Conservation (phyloP, 2,329 filamentous ascomycete species). For the Epichloe glyceriae region DNA sequence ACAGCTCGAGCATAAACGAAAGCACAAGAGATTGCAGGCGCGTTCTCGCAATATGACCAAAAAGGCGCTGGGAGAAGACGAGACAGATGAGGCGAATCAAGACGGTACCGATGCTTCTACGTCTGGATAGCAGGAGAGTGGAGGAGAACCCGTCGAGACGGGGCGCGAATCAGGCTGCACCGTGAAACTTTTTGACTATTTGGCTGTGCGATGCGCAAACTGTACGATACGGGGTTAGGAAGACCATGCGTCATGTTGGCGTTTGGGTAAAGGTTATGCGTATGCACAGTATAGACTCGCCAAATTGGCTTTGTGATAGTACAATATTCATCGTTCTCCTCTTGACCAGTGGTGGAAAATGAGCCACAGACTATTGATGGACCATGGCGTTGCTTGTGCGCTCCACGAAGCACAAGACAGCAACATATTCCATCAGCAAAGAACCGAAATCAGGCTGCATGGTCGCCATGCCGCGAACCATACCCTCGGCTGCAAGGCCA, state of each 20-base stretch:
- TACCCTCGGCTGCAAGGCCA: too few species aligned
- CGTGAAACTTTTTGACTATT: neutral
- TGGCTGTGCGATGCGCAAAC: neutral
- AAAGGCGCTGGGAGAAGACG: conserved; percentile 7
- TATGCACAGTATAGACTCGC: neutral
- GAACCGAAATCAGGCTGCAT: too few species aligned
- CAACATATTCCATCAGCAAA: too few species aligned
- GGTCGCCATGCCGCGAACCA: too few species aligned
- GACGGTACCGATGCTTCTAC: conserved; percentile 10
- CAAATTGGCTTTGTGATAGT: too few species aligned
- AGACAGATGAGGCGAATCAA: conserved; percentile 8
- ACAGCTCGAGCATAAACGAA: conserved; percentile 16
- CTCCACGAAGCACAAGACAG: too few species aligned
- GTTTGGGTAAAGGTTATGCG: neutral
- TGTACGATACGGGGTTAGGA: neutral
- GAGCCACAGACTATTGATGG: too few species aligned
- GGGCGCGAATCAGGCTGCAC: neutral
- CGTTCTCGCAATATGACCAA: conserved; percentile 6
- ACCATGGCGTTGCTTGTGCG: too few species aligned
- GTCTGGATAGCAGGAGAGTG: conserved; percentile 3
- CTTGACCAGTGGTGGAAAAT: too few species aligned
- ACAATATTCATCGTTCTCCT: too few species aligned
- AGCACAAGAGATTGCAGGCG: conserved; percentile 12
- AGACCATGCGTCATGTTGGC: neutral
- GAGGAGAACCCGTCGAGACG: neutral